A percentile compares a stretch with the other conserved stretches of the same genome.
These are phyloP conservation scores for Erodium trifolium DNA, from an alignment of 441 rosid genomes.

Conservation along the genomic window DNA sequence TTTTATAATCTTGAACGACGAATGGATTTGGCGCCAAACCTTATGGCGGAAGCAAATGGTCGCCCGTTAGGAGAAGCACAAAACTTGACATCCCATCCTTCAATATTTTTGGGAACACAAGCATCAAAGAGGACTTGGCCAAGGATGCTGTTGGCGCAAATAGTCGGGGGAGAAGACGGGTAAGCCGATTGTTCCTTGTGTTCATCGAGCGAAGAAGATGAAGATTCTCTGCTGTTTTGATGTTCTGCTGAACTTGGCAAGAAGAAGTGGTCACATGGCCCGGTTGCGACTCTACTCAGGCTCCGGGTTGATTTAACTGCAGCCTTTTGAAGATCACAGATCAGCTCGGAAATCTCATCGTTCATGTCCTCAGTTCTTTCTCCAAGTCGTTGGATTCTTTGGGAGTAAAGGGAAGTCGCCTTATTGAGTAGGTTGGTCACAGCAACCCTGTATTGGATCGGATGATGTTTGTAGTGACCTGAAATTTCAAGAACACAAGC, in stretches of 20 bases:
- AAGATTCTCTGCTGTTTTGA: slow-evolving; percentile 19
- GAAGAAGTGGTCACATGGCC: slow-evolving; percentile 76
- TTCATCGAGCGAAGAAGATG: slow-evolving; percentile 20
- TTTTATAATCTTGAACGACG: slow-evolving; percentile 64
- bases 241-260: slow-evolving; percentile 57
- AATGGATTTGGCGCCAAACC: slow-evolving; percentile 39
- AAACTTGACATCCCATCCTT: slow-evolving; percentile 34
- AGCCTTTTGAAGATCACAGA: slow-evolving; percentile 77
- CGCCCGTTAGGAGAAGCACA: slow-evolving; percentile 59
- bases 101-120: too few species aligned
- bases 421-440: slow-evolving; percentile 58
- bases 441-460: slow-evolving; percentile 67
- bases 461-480: slow-evolving; percentile 75
- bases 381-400: slow-evolving; percentile 49
- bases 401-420: slow-evolving; percentile 46
- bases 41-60: slow-evolving; percentile 51
- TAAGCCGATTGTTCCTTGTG: slow-evolving; percentile 37
- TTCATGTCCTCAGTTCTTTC: slow-evolving; percentile 43
- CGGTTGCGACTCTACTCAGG: slow-evolving; percentile 65
- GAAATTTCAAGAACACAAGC: slow-evolving; percentile 24
- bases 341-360: slow-evolving; percentile 70
- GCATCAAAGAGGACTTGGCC: too few species aligned
- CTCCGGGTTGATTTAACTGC: slow-evolving; percentile 85
- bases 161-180: slow-evolving; percentile 42
- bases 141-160: slow-evolving; percentile 22